phyloP scores from a whole-genome alignment of 495 filamentous ascomycete genomes.

The Daldinia loculata region DNA sequence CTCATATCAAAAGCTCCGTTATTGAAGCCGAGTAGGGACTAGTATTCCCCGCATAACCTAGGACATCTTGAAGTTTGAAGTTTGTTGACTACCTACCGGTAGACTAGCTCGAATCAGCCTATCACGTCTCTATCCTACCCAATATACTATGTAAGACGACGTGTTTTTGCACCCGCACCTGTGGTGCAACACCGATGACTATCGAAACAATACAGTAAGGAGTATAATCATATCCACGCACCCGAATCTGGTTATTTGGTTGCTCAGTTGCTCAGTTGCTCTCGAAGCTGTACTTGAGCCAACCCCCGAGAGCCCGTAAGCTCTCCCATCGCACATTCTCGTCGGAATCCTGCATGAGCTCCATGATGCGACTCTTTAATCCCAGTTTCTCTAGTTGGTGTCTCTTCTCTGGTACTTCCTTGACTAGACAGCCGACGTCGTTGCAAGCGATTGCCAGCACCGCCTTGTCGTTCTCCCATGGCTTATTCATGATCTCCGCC shows the following conservation, averaged over 20 bases:
- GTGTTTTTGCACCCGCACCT: slow-evolving; percentile 20
- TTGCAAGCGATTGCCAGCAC: slow-evolving; percentile 97
- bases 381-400: slow-evolving; percentile 86
- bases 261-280: slow-evolving; percentile 61
- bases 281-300: slow-evolving; percentile 91
- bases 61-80: not conserved
- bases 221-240: slow-evolving; percentile 22
- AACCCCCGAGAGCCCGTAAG: slow-evolving; percentile 89
- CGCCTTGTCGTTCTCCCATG: slow-evolving; percentile 93
- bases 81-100: slow-evolving; percentile 13
- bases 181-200: slow-evolving; percentile 16
- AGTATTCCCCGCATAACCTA: not conserved
- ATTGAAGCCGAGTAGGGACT: not conserved
- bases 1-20: not conserved
- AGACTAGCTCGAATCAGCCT: slow-evolving; percentile 20
- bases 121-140: slow-evolving; percentile 29
- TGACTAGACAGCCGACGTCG: slow-evolving; percentile 88
- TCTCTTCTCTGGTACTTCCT: slow-evolving; percentile 87
- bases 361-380: slow-evolving; percentile 91
- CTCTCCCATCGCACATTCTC: slow-evolving; percentile 96
- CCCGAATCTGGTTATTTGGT: slow-evolving; percentile 36
- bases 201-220: slow-evolving; percentile 31
- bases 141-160: slow-evolving; percentile 36
- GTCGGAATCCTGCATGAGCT: slow-evolving; percentile 89
- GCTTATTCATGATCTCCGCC: slow-evolving; percentile 84